phyloP scores from a whole-genome alignment of 2,329 filamentous ascomycete genomes.

The Aspergillus aculeatinus region DNA sequence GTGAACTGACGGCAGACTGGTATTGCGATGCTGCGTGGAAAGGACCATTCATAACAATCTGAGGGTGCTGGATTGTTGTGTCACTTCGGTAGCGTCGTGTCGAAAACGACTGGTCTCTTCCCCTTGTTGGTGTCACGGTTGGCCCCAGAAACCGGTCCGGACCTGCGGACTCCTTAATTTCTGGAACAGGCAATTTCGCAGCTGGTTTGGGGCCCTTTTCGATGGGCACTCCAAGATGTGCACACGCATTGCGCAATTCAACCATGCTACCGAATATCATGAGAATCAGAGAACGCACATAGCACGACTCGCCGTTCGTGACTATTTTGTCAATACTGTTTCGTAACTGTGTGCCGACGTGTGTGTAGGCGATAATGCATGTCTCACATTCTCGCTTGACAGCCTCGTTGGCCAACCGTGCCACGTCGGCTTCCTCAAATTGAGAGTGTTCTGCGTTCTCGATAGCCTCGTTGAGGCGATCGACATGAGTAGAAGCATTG shows the following conservation, averaged over 20 bases:
- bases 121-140: constrained; percentile 47
- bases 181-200: constrained; percentile 29
- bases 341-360: constrained; percentile 51
- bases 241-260: constrained; percentile 60
- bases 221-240: constrained; percentile 49
- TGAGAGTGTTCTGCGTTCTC: constrained; percentile 50
- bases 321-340: constrained; percentile 52
- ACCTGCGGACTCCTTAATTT: constrained; percentile 28
- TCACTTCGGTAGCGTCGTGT: constrained; percentile 51
- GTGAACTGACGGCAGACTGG: constrained; percentile 30
- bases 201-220: constrained; percentile 29
- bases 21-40: constrained; percentile 31
- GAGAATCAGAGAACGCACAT: constrained; percentile 59
- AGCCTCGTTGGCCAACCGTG: constrained; percentile 39
- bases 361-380: constrained; percentile 51
- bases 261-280: constrained; percentile 59
- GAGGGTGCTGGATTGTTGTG: constrained; percentile 51
- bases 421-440: constrained; percentile 52
- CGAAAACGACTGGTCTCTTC: constrained; percentile 42
- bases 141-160: constrained; percentile 32
- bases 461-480: constrained; percentile 56
- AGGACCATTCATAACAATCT: constrained; percentile 30
- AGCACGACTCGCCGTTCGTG: constrained; percentile 55
- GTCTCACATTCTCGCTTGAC: constrained; percentile 50
- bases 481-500: constrained; percentile 56